Percentiles rank a stretch among this genome's conserved stretches.
These are phyloP conservation scores for Leishmania aethiopica DNA, from an alignment of 208 protist species.

Conservation along the genomic window DNA sequence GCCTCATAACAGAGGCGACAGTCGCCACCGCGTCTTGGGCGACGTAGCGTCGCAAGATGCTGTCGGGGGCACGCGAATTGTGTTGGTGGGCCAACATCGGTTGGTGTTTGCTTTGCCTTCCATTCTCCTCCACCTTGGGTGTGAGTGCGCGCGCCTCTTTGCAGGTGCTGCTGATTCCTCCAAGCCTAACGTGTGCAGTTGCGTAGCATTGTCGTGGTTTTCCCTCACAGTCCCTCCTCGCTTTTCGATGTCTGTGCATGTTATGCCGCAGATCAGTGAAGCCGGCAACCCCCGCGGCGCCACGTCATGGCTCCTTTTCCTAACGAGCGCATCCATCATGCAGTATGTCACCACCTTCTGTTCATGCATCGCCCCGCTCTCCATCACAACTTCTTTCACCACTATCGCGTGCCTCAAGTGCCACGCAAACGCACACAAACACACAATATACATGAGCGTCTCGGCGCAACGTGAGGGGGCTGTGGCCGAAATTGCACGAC, in stretches of 20 bases:
- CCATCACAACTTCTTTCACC: not conserved
- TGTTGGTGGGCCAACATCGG: not conserved
- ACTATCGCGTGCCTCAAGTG: not conserved
- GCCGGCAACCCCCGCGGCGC: not conserved
- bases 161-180: not conserved
- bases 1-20: slow-evolving; percentile 15
- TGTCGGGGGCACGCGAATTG: not conserved
- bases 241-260: not conserved
- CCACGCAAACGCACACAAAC: not conserved
- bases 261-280: not conserved
- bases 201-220: not conserved
- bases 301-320: not conserved
- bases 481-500: slow-evolving; percentile 7
- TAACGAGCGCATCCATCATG: slow-evolving; percentile 1
- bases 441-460: slow-evolving; percentile 7
- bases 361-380: not conserved
- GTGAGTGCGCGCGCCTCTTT: not conserved
- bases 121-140: not conserved
- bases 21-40: not conserved
- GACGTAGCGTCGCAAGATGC: not conserved
- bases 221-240: not conserved
- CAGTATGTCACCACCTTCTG: not conserved
- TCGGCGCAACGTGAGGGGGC: not conserved
- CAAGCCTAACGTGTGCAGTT: not conserved
- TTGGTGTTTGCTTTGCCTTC: not conserved